Conservation (phyloP, 257 asterid genomes). For the Echium plantagineum region DNA sequence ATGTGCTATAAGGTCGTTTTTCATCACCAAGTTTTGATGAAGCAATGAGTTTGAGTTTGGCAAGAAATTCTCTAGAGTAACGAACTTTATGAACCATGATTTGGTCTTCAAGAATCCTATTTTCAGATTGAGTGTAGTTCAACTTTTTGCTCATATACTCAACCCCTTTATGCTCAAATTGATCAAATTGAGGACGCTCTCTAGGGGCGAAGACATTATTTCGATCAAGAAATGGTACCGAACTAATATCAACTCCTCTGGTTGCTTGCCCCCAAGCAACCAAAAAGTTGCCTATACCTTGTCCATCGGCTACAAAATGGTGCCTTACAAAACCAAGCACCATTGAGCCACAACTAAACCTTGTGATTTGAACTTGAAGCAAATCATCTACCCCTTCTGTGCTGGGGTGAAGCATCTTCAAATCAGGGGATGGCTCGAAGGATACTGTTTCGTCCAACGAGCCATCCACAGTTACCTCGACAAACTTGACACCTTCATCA, state of each 20-base stretch:
- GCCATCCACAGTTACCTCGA: conserved; percentile 55
- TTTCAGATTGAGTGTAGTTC: conserved; percentile 23
- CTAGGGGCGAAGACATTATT: conserved; percentile 41
- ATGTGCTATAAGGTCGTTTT: conserved; percentile 50
- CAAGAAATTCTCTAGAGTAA: conserved; percentile 42
- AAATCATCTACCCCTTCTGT: conserved; percentile 42
- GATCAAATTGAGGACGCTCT: conserved; percentile 31
- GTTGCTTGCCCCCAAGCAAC: conserved; percentile 89
- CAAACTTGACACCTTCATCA: conserved; percentile 63
- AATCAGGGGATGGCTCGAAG: conserved; percentile 34
- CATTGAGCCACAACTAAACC: conserved; percentile 73
- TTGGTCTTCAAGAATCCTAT: conserved; percentile 26
- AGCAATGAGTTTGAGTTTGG: conserved; percentile 50
- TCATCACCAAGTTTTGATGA: conserved; percentile 23
- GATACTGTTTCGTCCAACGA: conserved; percentile 35
- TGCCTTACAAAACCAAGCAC: conserved; percentile 69
- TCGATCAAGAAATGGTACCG: conserved; percentile 47
- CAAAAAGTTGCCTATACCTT: conserved; percentile 49
- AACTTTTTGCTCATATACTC: conserved; percentile 30
- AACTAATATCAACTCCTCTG: conserved; percentile 28
- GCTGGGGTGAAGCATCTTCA: conserved; percentile 56
- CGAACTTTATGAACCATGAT: conserved; percentile 47
- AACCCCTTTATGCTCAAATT: conserved; percentile 47
- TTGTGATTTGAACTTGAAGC: conserved; percentile 66
- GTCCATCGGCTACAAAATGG: conserved; percentile 72